Evolutionary conservation across 805 yeast species (phyloP).

Genomic region (Zygotorulaspora florentina): DNA sequence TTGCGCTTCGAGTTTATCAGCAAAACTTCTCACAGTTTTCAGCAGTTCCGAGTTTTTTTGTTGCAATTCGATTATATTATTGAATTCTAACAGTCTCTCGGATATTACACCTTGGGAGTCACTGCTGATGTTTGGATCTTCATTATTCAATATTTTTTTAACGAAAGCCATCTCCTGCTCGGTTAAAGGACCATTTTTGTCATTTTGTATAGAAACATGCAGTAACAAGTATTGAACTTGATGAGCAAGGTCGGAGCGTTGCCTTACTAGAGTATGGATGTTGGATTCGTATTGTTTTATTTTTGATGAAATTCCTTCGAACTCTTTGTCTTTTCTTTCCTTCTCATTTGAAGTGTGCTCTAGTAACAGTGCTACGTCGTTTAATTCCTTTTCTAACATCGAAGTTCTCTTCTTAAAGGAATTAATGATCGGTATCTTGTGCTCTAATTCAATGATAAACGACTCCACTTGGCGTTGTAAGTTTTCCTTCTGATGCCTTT

Average conservation of each 20-base stretch:
- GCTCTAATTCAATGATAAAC: slow-evolving; percentile 71
- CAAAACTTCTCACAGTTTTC: slow-evolving; percentile 64
- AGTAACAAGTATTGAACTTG: slow-evolving; percentile 76
- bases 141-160: slow-evolving; percentile 43
- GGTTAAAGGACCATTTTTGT: slow-evolving; percentile 58
- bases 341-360: slow-evolving; percentile 52
- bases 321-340: slow-evolving; percentile 34
- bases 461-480: slow-evolving; percentile 67
- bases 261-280: slow-evolving; percentile 45
- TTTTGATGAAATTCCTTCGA: slow-evolving; percentile 20
- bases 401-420: slow-evolving; percentile 59
- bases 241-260: slow-evolving; percentile 68
- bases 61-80: slow-evolving; percentile 62
- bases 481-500: slow-evolving; percentile 64
- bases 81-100: slow-evolving; percentile 69
- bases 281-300: slow-evolving; percentile 35
- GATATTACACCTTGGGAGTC: slow-evolving; percentile 73
- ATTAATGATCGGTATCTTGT: slow-evolving; percentile 69
- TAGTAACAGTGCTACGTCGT: slow-evolving; percentile 50
- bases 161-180: slow-evolving; percentile 62
- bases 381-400: slow-evolving; percentile 51
- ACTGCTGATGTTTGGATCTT: slow-evolving; percentile 38
- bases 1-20: slow-evolving; percentile 61
- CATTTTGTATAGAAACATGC: slow-evolving; percentile 56
- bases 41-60: slow-evolving; percentile 70